Percentiles rank a stretch among this genome's conserved stretches.
These are phyloP conservation scores for Panicum miliaceum DNA, from an alignment of 176 grass and related monocot genomes.

Conservation along the genomic window DNA sequence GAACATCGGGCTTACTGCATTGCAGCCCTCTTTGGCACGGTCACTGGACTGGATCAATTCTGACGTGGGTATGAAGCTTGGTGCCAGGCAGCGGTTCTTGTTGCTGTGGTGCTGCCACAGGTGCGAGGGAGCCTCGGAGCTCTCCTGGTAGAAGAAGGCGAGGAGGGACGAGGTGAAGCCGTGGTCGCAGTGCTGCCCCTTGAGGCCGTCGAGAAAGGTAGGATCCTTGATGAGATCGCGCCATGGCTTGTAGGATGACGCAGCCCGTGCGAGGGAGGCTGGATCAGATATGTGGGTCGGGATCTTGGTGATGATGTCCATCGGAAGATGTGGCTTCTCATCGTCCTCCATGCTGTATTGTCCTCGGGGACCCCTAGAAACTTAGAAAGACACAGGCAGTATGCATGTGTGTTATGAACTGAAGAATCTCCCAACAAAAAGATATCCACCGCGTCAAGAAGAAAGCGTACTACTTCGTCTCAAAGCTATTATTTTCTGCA, in stretches of 20 bases:
- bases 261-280: background rate
- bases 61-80: constrained; percentile 22
- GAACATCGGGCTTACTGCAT: background rate
- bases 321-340: background rate
- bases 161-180: constrained; percentile 41
- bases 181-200: background rate
- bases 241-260: constrained; percentile 39
- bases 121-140: background rate
- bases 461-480: no score
- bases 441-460: no score
- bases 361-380: no score
- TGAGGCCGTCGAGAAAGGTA: constrained; percentile 23
- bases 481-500: no score
- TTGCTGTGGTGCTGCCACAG: constrained; percentile 34
- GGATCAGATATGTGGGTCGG: constrained; percentile 9
- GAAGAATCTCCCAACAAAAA: no score
- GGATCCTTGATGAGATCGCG: constrained; percentile 21
- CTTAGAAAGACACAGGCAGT: no score
- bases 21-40: background rate
- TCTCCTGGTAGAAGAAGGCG: constrained; percentile 38
- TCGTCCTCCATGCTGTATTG: constrained; percentile 23
- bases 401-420: no score
- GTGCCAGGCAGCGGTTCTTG: constrained; percentile 33
- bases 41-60: background rate
- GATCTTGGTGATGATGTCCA: constrained; percentile 41